Conservation (phyloP, 257 asterid species). For the Catharanthus roseus region DNA sequence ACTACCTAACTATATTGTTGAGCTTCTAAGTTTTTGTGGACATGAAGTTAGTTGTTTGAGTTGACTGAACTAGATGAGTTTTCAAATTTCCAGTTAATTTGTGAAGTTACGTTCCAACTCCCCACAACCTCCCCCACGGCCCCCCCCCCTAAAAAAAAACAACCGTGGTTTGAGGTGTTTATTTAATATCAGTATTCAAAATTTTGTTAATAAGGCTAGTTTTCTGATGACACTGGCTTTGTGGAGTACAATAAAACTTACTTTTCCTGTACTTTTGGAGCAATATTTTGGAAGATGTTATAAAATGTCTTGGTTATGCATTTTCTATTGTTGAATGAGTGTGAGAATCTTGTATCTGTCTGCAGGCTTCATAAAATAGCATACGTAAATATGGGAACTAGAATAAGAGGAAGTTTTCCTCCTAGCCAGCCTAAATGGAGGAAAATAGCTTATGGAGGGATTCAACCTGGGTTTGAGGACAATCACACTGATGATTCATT, state of each 20-base stretch:
- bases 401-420: conserved; percentile 30
- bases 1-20: not conserved
- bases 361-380: conserved; percentile 6
- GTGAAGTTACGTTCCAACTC: too few relatives aligned
- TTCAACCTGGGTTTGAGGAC: conserved; percentile 91
- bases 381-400: conserved; percentile 38
- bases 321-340: not conserved
- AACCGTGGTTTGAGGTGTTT: not conserved
- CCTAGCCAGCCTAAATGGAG: conserved; percentile 55
- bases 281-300: not conserved
- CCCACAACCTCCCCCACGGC: too few relatives aligned
- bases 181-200: not conserved
- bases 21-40: not conserved
- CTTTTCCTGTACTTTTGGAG: not conserved
- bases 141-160: too few relatives aligned
- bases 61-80: not conserved
- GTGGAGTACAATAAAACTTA: not conserved
- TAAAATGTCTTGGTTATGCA: not conserved
- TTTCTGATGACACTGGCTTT: not conserved
- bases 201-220: not conserved
- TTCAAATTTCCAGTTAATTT: too few relatives aligned
- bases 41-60: not conserved
- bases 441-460: conserved; percentile 89
- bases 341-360: not conserved
- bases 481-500: conserved; percentile 86